Evolutionary conservation across 2,329 filamentous ascomycete species (phyloP).

Genomic region (Fusarium longipes): DNA sequence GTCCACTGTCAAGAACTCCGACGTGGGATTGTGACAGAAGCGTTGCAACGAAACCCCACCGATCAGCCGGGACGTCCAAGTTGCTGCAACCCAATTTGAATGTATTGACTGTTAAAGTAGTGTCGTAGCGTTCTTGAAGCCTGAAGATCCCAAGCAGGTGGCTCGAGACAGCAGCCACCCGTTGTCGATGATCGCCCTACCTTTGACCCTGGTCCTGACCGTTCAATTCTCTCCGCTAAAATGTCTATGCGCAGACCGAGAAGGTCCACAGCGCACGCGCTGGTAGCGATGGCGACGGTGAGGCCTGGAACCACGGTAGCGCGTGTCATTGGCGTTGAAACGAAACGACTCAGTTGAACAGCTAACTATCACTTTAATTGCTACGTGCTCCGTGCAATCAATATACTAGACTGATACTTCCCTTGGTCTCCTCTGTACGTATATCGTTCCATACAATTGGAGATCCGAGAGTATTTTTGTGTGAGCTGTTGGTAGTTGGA

Average conservation of each 20-base stretch:
- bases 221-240: slow-evolving; percentile 8
- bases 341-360: slow-evolving; percentile 21
- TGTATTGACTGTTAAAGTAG: slow-evolving; percentile 1
- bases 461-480: background rate
- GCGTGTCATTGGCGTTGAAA: slow-evolving; percentile 17
- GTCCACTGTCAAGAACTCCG: slow-evolving; percentile 18
- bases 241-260: slow-evolving; percentile 30
- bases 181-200: slow-evolving; percentile 48
- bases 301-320: slow-evolving; percentile 31
- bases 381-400: background rate
- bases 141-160: slow-evolving; percentile 43
- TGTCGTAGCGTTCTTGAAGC: background rate
- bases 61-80: slow-evolving; percentile 30
- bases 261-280: slow-evolving; percentile 30
- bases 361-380: background rate
- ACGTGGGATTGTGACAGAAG: slow-evolving; percentile 8
- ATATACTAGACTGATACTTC: background rate
- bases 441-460: background rate
- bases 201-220: slow-evolving; percentile 38
- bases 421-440: too few relatives aligned
- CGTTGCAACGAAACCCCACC: slow-evolving; percentile 29
- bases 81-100: background rate
- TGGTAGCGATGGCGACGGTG: slow-evolving; percentile 43
- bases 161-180: slow-evolving; percentile 45
- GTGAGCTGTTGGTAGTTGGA: background rate